phyloP scores from a whole-genome alignment of 1,284 basidiomycete genomes.

The Trichosporon inkin region DNA sequence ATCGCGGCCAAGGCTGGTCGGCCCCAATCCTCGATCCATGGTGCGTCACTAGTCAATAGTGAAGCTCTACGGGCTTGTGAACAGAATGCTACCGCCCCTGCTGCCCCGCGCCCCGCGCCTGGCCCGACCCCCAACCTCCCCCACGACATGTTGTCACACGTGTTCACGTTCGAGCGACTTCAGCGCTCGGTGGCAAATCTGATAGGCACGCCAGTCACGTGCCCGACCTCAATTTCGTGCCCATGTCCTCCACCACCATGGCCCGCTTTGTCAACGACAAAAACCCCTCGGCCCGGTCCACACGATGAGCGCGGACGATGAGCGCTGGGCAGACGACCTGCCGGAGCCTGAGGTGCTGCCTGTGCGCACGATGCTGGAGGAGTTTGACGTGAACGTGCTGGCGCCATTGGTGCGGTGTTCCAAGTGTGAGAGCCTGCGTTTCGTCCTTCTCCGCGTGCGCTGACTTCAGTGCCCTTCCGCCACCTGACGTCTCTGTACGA shows the following conservation, averaged over 20 bases:
- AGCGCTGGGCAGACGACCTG: constrained; percentile 23
- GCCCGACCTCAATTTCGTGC: no score
- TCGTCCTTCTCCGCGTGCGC: neutral
- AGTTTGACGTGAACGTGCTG: constrained; percentile 54
- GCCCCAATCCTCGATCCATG: no score
- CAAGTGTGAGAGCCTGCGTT: constrained; percentile 46
- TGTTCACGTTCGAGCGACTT: no score
- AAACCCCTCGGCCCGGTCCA: neutral
- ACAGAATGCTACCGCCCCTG: no score
- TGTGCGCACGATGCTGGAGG: constrained; percentile 51
- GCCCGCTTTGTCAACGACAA: neutral
- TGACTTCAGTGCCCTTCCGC: constrained; percentile 54
- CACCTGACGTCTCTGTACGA: constrained; percentile 58
- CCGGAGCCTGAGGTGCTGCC: constrained; percentile 43
- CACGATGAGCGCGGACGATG: constrained; percentile 16
- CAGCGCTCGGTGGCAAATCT: no score
- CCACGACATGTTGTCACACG: no score
- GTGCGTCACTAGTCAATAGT: no score
- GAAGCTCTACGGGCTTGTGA: no score
- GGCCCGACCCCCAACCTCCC: no score
- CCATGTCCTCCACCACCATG: neutral
- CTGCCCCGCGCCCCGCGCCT: no score
- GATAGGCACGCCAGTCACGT: no score
- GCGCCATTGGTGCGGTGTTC: constrained; percentile 59
- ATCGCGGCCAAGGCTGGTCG: no score